Percentiles rank a stretch among this genome's conserved stretches.
These are phyloP conservation scores for Calonectria pseudoturangicola DNA, from an alignment of 2,329 filamentous ascomycete genomes.

Conservation along the genomic window DNA sequence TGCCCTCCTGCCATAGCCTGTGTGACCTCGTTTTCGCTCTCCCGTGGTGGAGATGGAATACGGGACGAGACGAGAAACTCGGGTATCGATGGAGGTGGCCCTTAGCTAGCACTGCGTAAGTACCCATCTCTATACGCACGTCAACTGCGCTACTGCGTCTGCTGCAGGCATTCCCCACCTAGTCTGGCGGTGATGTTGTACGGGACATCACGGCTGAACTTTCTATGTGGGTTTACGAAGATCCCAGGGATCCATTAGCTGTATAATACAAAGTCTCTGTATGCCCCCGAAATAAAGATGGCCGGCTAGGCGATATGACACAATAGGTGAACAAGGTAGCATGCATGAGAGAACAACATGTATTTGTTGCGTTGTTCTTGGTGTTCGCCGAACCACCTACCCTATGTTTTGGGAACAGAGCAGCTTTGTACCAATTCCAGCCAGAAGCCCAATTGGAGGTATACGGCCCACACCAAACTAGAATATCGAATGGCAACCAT, in stretches of 20 bases:
- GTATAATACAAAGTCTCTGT: too few relatives aligned
- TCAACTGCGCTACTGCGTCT: slow-evolving; percentile 45
- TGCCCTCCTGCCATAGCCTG: not conserved
- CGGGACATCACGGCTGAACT: slow-evolving; percentile 38
- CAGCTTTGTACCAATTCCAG: not conserved
- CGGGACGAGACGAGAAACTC: slow-evolving; percentile 24
- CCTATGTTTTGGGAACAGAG: not conserved
- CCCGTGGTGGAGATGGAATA: slow-evolving; percentile 7
- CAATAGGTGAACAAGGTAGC: too few relatives aligned
- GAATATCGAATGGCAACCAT: not conserved
- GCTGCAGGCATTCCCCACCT: slow-evolving; percentile 39
- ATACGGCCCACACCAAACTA: not conserved
- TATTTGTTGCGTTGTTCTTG: too few relatives aligned
- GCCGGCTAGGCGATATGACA: too few relatives aligned
- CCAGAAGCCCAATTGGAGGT: not conserved
- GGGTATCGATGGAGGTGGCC: slow-evolving; percentile 7
- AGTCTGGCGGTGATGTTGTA: slow-evolving; percentile 23
- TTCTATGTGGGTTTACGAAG: slow-evolving; percentile 7
- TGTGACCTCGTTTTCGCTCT: slow-evolving; percentile 16
- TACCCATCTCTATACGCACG: slow-evolving; percentile 27
- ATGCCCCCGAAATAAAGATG: too few relatives aligned
- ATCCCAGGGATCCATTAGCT: not conserved
- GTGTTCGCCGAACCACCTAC: not conserved
- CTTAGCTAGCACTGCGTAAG: not conserved
- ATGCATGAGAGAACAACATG: not conserved